Base-by-base conservation (phyloP, 768 basidiomycete species). In the Kwoniella sp. region DNA sequence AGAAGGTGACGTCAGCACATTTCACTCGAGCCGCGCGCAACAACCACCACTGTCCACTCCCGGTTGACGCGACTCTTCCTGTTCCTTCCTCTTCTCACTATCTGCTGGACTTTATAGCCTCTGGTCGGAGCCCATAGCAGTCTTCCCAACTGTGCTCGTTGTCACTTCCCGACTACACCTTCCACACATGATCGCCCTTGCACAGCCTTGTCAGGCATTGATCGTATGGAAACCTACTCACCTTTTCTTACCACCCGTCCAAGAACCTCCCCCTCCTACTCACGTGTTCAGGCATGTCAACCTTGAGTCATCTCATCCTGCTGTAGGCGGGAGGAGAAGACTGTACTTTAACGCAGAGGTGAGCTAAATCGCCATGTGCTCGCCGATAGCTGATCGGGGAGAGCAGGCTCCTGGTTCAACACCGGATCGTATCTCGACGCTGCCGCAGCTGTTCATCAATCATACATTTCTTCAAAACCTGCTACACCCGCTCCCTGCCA, bases 231-330 rank as follows among this genome's bases (percentile, higher is more conserved):
- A 17, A 46, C 51, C 51, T 9, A 46, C 10, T 32, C 37, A 46
- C 27, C 36, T 53, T 10, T 53, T 45, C 36, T 33, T 53, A 19
- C 51, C 51, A 38, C 51, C 51, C 12, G 37, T 53, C 9, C 51
- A 53, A 40, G 51, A 53, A 38, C 36, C 44, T 14, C 51, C 43
- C 28, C 51, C 44, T 31, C 44, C 51, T n/a, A 46, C 17, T 25
- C 25, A 29, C 34, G 37, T 46, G 8, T 53, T 53, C 29, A 22
- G 44, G 12, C 51, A 53, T 46, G 19, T 53, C 10, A 37, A 46
- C 17, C 23, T 53, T 9, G 37, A 27, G 11, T n/a, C n/a, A n/a
- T n/a, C n/a, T n/a, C n/a, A n/a, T n/a, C n/a, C n/a, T n/a, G n/a
- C n/a, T n/a, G n/a, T n/a, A n/a, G n/a, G 15, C 23, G 38, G 28